These are phyloP conservation scores for Dactylellina drechsleri DNA, from an alignment of 2,329 filamentous ascomycete species.

Conservation along the genomic window DNA sequence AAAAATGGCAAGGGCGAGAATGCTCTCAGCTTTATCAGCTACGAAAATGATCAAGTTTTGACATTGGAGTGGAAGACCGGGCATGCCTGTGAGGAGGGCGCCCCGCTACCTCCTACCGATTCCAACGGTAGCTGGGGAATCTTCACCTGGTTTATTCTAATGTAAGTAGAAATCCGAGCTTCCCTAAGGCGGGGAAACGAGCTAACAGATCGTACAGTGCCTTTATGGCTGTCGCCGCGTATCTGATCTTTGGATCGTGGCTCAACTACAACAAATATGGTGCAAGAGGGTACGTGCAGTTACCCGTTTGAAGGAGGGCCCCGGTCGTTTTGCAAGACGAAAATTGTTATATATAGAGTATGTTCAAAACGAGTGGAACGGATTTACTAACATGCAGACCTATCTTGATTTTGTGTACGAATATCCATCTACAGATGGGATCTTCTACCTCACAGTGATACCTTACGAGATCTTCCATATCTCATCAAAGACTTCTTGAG, in stretches of 20 bases:
- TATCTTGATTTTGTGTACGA: constrained; percentile 40
- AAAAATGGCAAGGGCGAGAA: constrained; percentile 58
- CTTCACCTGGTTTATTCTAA: constrained; percentile 95
- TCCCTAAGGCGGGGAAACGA: background rate
- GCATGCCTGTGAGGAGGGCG: constrained; percentile 76
- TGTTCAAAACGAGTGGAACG: constrained; percentile 36
- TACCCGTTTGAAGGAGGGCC: constrained; percentile 49
- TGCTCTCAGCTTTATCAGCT: constrained; percentile 79
- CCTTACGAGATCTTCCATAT: constrained; percentile 90
- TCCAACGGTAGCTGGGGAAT: constrained; percentile 79
- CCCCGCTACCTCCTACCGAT: constrained; percentile 62
- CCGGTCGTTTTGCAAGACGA: constrained; percentile 32
- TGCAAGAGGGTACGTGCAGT: constrained; percentile 69
- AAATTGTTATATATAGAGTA: constrained; percentile 42
- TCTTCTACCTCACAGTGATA: constrained; percentile 88
- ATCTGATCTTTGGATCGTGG: constrained; percentile 98
- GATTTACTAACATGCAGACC: constrained; percentile 54
- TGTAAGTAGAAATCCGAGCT: constrained; percentile 70
- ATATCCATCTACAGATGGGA: constrained; percentile 74
- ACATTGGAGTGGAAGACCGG: constrained; percentile 87
- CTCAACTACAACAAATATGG: constrained; percentile 98
- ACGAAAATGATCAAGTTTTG: constrained; percentile 72
- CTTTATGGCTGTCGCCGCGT: constrained; percentile 85
- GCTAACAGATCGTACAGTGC: constrained; percentile 66
- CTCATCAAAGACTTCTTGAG: constrained; percentile 87